These are phyloP conservation scores for Sclerotinia sclerotiorum DNA, from an alignment of 2,329 filamentous ascomycete species.

Conservation along the genomic window DNA sequence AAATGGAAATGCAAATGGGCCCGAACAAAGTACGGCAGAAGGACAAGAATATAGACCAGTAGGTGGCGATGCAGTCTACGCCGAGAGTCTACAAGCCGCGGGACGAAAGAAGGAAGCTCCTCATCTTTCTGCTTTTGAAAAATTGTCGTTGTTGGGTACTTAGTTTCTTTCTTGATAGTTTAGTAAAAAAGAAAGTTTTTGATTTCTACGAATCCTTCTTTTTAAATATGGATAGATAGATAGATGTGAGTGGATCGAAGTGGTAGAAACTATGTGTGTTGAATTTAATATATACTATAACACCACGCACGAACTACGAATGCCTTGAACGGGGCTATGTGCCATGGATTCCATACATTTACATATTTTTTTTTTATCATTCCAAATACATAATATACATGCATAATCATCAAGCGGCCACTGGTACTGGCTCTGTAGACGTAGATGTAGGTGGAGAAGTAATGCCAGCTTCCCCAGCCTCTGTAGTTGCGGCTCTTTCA, in stretches of 20 bases:
- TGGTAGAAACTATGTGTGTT: constrained; percentile 25
- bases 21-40: background rate
- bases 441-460: background rate
- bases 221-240: background rate
- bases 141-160: constrained; percentile 44
- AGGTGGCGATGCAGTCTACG: constrained; percentile 40
- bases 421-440: constrained; percentile 19
- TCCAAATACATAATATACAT: constrained; percentile 38
- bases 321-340: constrained; percentile 22
- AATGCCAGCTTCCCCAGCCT: background rate
- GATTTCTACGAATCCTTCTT: no score
- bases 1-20: background rate
- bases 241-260: background rate
- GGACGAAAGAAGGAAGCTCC: constrained; percentile 38
- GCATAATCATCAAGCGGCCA: constrained; percentile 27
- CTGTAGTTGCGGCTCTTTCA: background rate
- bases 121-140: constrained; percentile 45
- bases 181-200: background rate
- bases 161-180: background rate
- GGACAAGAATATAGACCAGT: constrained; percentile 35
- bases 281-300: constrained; percentile 27
- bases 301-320: constrained; percentile 34
- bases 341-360: constrained; percentile 21
- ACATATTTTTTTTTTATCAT: constrained; percentile 24
- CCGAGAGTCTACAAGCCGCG: constrained; percentile 39